Percentiles rank a stretch among this genome's conserved stretches.
phyloP scores from a whole-genome alignment of 768 basidiomycete species.

The Boletus pseudo-olivaceus region DNA sequence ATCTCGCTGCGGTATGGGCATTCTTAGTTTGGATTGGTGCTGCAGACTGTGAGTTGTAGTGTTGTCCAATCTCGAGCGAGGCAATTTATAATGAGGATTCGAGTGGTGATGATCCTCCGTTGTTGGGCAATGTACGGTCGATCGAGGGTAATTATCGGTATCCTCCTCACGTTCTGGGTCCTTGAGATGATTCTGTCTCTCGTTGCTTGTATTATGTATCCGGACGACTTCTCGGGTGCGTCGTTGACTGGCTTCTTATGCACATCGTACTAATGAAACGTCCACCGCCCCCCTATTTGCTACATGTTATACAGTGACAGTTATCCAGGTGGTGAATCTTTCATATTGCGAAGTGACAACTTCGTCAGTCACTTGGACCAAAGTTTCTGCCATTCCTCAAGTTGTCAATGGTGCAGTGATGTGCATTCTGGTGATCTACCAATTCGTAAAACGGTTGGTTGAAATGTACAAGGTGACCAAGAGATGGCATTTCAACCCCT shows the following conservation, averaged over 20 bases:
- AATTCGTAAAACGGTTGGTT: neutral
- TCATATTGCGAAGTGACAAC: neutral
- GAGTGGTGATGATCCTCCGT: conserved; percentile 17
- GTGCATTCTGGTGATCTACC: conserved; percentile 2
- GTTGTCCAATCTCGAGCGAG: neutral
- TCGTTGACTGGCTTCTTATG: neutral
- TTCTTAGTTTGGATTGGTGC: neutral
- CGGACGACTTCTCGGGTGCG: neutral
- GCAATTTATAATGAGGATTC: neutral
- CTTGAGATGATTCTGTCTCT: neutral
- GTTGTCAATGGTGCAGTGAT: conserved; percentile 1
- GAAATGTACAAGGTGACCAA: conserved; percentile 3
- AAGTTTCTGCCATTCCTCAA: neutral
- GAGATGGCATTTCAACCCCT: conserved; percentile 5
- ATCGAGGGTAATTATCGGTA: conserved; percentile 6
- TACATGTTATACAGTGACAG: neutral
- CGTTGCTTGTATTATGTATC: neutral
- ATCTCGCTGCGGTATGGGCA: neutral
- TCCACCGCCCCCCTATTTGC: neutral
- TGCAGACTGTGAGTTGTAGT: conserved; percentile 8
- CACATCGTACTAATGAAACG: neutral
- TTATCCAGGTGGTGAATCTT: neutral
- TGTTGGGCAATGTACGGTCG: conserved; percentile 11
- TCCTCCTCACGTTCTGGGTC: conserved; percentile 8
- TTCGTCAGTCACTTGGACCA: conserved; percentile 2